Evolutionary conservation across 2,329 filamentous ascomycete species (phyloP).

Genomic region (Aspergillus glaucus): DNA sequence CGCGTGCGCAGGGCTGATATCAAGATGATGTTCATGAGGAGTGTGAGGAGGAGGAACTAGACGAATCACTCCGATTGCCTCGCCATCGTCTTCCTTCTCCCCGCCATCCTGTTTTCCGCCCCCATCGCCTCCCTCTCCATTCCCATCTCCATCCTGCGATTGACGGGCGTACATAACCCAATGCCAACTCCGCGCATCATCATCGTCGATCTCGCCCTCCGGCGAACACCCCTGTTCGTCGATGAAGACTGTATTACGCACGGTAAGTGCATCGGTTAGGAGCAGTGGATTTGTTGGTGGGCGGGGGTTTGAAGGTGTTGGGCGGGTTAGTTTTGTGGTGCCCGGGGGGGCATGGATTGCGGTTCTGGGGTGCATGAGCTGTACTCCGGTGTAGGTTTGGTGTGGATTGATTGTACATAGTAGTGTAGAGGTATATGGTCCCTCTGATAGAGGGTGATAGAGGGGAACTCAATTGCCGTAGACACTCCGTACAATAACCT

Average conservation of each 20-base stretch:
- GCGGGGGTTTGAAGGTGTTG: slow-evolving; percentile 15
- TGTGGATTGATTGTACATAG: too few relatives aligned
- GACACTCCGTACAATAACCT: too few relatives aligned
- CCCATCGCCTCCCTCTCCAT: too few relatives aligned
- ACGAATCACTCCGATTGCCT: slow-evolving; percentile 67
- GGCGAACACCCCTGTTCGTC: slow-evolving; percentile 52
- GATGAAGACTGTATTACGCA: slow-evolving; percentile 54
- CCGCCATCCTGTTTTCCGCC: not conserved
- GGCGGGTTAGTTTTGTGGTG: slow-evolving; percentile 11
- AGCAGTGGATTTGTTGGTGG: slow-evolving; percentile 37
- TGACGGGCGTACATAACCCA: slow-evolving; percentile 67
- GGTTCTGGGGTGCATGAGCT: not conserved
- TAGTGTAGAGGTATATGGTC: too few relatives aligned
- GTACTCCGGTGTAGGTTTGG: too few relatives aligned
- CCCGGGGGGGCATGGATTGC: not conserved
- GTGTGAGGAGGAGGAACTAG: slow-evolving; percentile 75
- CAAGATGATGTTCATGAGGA: slow-evolving; percentile 45
- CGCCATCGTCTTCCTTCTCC: slow-evolving; percentile 16
- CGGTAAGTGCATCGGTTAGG: slow-evolving; percentile 56
- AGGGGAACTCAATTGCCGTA: too few relatives aligned
- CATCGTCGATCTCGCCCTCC: slow-evolving; percentile 70
- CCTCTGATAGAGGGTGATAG: too few relatives aligned
- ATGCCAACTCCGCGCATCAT: slow-evolving; percentile 74
- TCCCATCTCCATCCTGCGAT: too few relatives aligned
- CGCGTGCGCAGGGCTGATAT: slow-evolving; percentile 11